Evolutionary conservation across 495 filamentous ascomycete species (phyloP), one percentile per base, ranked within the genome.

Genomic region (Lophium mytilinum): DNA sequence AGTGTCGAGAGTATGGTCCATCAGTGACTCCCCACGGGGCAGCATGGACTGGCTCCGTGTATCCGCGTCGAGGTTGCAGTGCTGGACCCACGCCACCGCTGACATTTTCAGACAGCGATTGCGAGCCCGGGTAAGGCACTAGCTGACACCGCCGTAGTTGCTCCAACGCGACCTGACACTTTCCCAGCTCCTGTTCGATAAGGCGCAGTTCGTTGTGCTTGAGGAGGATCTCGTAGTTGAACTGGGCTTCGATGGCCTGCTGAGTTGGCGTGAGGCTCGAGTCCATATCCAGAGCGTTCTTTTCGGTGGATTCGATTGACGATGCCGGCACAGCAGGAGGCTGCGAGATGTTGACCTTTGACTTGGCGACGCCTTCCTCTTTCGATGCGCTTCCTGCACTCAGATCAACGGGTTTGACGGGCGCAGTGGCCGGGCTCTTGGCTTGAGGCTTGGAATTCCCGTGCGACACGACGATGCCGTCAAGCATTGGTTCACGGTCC

Each of bases 131-230:
- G 69, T 88, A 96, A 6, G 93, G 92, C 50, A 95, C 89, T 64
- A 96, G 75, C 62, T 89, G 82, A 67, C 90, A 96, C 52, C 93
- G 85, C 55, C 93, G 86, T 47, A 98, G 78, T 69, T 97, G 93
- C 72, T 98, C 93, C 60, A 96, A 79, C n/a, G 90, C 87, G 62
- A 90, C 76, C 76, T 96, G 90, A 63, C 91, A 96, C 76, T 95
- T 96, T 62, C 89, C 90, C 58, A 97, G 81, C 71, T 97, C 91
- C 71, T 96, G 90, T 69, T 97, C 89, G 71, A 98, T 95, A 55
- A 95, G 77, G 14, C 90, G 87, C 24, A 96, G 73, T 73, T 98
- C 93, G 60, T 91, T 82, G 68, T 98, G 93, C 75, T 96, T 98
- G 62, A 95, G 72, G 53, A 96, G 74, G 41, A 97, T 91, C 72